These are phyloP conservation scores for Curvularia lunata DNA, from an alignment of 2,329 filamentous ascomycete genomes.

Conservation along the genomic window DNA sequence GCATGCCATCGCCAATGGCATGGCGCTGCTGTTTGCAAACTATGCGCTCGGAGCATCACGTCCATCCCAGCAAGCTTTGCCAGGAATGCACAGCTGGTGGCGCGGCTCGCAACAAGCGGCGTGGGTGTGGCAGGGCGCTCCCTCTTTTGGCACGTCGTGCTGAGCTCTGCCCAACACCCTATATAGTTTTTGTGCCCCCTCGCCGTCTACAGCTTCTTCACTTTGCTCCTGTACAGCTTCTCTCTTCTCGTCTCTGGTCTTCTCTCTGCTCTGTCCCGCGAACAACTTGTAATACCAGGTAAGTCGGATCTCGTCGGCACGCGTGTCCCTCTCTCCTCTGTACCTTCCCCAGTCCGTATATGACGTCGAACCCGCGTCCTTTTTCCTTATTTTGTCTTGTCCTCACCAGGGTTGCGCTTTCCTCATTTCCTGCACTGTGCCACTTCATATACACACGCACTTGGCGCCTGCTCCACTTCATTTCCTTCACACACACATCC, in stretches of 20 bases:
- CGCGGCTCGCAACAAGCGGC: constrained; percentile 1
- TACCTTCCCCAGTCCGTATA: constrained; percentile 4
- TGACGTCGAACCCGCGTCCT: background rate
- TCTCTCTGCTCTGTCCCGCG: too few species aligned
- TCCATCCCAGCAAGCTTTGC: background rate
- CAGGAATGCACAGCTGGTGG: background rate
- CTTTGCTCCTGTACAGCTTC: constrained; percentile 6
- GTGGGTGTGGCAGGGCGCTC: constrained; percentile 6
- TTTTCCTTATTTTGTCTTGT: constrained; percentile 9
- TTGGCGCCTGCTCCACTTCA: constrained; percentile 11
- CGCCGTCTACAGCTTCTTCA: background rate
- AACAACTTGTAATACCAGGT: constrained; percentile 10
- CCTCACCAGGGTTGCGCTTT: constrained; percentile 7
- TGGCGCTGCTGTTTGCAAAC: background rate
- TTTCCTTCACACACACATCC: constrained; percentile 6
- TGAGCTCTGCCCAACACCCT: background rate
- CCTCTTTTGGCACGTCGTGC: background rate
- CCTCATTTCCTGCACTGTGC: constrained; percentile 6
- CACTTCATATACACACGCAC: constrained; percentile 9
- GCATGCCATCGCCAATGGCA: constrained; percentile 21
- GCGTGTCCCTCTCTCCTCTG: constrained; percentile 2
- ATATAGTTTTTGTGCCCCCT: constrained; percentile 25
- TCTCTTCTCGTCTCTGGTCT: background rate
- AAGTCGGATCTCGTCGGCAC: constrained; percentile 1
- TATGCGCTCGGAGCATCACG: background rate